A percentile compares a stretch with the other conserved stretches of the same genome.
Evolutionary conservation across 1,139 yeast genomes (phyloP).

Genomic region (Debaryomycetaceae sp.): DNA sequence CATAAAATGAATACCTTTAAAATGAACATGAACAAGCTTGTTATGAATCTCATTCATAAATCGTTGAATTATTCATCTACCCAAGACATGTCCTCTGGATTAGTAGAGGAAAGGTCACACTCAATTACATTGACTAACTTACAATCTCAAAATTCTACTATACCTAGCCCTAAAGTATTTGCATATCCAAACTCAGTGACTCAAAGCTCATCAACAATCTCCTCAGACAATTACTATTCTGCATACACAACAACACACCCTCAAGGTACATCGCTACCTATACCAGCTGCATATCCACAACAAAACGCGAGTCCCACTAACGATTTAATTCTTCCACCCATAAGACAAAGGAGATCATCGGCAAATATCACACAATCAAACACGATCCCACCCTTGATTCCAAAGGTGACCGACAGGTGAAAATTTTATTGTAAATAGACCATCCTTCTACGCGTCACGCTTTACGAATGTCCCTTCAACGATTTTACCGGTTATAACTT

Average conservation of each 20-base stretch:
- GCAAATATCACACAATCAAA: background rate
- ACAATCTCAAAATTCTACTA: slow-evolving; percentile 2
- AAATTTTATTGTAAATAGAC: background rate
- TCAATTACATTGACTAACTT: slow-evolving; percentile 2
- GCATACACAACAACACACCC: slow-evolving; percentile 1
- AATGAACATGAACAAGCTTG: slow-evolving; percentile 13
- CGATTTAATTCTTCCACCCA: slow-evolving; percentile 2
- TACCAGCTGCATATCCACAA: background rate
- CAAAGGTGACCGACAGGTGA: background rate
- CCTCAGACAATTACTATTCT: slow-evolving; percentile 1
- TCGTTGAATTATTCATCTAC: slow-evolving; percentile 3
- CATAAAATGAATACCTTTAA: slow-evolving; percentile 15
- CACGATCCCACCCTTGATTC: background rate
- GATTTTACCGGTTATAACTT: no score
- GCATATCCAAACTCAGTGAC: background rate
- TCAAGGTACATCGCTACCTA: background rate
- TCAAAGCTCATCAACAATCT: background rate
- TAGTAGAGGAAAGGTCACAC: slow-evolving; percentile 3
- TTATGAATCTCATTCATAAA: slow-evolving; percentile 12
- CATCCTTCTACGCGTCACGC: no score
- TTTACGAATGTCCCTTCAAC: no score
- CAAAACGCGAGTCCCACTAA: background rate
- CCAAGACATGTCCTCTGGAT: background rate
- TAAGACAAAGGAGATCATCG: background rate
- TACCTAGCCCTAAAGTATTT: background rate